These are phyloP conservation scores for Logfia minima DNA, from an alignment of 129 eudicot species.

Conservation along the genomic window DNA sequence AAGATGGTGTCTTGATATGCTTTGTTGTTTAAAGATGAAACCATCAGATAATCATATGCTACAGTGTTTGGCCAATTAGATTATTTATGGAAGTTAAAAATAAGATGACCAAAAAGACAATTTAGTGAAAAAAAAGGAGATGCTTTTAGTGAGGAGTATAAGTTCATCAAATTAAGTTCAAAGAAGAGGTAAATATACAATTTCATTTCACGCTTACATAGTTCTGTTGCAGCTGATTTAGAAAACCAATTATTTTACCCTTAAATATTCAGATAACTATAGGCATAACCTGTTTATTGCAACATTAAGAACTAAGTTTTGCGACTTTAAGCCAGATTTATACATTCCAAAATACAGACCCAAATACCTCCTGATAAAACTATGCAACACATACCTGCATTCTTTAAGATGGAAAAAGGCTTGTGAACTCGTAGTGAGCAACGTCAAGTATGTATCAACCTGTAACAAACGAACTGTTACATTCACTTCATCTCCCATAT, in stretches of 20 bases:
- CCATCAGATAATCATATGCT: not conserved
- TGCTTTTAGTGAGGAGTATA: not conserved
- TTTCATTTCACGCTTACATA: not conserved
- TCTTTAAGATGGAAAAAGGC: slow-evolving; percentile 92
- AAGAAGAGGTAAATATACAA: not conserved
- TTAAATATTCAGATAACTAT: not conserved
- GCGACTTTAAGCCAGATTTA: not conserved
- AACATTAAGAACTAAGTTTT: not conserved
- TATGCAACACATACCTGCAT: slow-evolving; percentile 58
- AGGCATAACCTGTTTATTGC: not conserved
- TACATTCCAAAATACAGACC: not conserved
- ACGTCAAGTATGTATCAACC: slow-evolving; percentile 81
- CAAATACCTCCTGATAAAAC: not conserved
- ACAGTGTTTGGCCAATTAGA: not conserved
- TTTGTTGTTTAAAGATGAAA: not conserved
- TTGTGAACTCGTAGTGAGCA: slow-evolving; percentile 90
- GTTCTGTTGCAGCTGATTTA: not conserved
- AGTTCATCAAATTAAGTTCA: not conserved
- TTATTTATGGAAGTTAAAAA: not conserved
- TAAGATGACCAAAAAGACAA: not conserved
- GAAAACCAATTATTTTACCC: not conserved
- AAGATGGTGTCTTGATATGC: not conserved
- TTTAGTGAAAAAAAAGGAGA: not conserved
- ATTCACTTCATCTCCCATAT: slow-evolving; percentile 1
- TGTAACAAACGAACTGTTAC: slow-evolving; percentile 33